Base-by-base conservation (phyloP, 495 filamentous ascomycete genomes). In the Penicillium ochrochloron region DNA sequence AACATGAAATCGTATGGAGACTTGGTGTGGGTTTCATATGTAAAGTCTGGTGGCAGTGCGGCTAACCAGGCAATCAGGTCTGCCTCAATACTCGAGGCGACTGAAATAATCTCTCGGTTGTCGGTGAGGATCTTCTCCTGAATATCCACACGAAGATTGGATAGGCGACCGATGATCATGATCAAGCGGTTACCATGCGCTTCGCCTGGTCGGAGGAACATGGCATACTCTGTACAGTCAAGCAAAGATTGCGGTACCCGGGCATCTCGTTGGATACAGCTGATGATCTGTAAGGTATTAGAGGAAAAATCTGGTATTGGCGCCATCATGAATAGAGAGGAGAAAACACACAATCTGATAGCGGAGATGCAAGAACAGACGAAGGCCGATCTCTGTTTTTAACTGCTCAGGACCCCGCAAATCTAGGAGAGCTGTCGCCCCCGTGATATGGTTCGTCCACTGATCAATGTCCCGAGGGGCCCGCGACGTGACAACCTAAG, bases 371-470 rank as follows among this genome's bases (percentile, higher is more conserved):
- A 84, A 60, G 57, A 89, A 89, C 66, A 89, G 82, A 54, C 80
- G 76, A 21, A 83, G 74, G 12, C 85, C 86, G n/a, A 83, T 79
- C 46, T 77, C 70, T 5, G 78, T 84, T n/a, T 76, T 70, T 53
- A 90, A 83, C 65, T 89, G 86, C 4, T 82, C 76, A 2, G 74
- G 56, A 10, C 88, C 88, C 25, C 88, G 78, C 65, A 89, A 59
- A 65, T 83, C 79, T 1, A 88, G 78, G 5, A 90, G 73, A 0
- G 85, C 82, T 0, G 80, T 81, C 3, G 86, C 85, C 11, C 88
- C 88, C 39, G 79, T 80, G 61, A 89, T 80, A 70, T 90, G 88
- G 52, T 82, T 82, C 41, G 81, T 83, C 78, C 86, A 90, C 3
- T 82, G 82, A 21, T 76, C 72, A 31, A 86, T 75, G 29, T 80